A percentile compares a stretch with the other conserved stretches of the same genome.
Conservation (phyloP, 805 yeast species). For the Myxozyma geophila region DNA sequence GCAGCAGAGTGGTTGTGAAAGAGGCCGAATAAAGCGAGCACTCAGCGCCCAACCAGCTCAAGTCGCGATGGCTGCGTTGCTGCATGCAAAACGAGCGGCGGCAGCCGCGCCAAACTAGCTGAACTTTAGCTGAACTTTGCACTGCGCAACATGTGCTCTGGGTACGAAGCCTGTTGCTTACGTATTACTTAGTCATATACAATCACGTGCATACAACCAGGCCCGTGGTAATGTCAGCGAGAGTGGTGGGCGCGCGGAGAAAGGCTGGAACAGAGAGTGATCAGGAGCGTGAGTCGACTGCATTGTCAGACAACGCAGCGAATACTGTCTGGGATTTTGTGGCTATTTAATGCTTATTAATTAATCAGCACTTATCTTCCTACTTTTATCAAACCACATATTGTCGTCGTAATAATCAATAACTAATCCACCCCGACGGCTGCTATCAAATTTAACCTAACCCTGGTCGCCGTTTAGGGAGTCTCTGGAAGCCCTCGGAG, state of each 20-base stretch:
- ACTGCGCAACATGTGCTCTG: not conserved
- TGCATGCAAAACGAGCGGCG: not conserved
- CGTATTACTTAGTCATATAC: not conserved
- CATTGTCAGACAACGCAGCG: too few species aligned
- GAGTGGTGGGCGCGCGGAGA: not conserved
- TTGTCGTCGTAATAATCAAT: too few species aligned
- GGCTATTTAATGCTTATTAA: too few species aligned
- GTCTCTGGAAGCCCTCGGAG: not conserved
- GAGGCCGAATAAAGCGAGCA: not conserved
- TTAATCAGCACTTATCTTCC: too few species aligned
- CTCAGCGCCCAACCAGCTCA: too few species aligned
- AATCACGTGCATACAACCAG: not conserved
- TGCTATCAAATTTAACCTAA: not conserved
- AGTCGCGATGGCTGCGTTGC: slow-evolving; percentile 1
- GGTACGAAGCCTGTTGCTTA: not conserved
- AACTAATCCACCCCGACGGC: too few species aligned
- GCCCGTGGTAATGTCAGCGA: not conserved
- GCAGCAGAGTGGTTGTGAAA: not conserved
- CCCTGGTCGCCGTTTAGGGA: not conserved
- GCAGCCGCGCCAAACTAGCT: too few species aligned
- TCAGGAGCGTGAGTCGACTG: too few species aligned
- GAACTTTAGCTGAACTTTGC: too few species aligned
- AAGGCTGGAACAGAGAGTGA: too few species aligned
- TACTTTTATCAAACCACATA: too few species aligned
- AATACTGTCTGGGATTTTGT: too few species aligned